Evolutionary conservation across 441 rosid species (phyloP).

Genomic region (Pelargonium cotyledonis): DNA sequence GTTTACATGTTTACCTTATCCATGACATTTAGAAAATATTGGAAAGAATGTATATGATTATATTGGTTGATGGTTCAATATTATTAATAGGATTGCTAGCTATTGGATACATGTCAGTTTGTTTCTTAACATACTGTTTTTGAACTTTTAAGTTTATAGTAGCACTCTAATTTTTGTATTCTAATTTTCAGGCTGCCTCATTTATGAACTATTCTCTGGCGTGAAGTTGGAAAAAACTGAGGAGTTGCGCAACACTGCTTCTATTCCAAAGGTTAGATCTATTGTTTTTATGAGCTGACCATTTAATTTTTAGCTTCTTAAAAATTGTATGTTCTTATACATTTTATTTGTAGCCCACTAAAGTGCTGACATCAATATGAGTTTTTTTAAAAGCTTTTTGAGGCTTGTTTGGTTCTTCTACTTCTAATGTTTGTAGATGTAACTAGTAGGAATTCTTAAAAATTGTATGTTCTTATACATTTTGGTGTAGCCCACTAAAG

Average conservation of each 20-base stretch:
- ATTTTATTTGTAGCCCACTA: slow-evolving; percentile 3
- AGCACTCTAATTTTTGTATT: slow-evolving; percentile 11
- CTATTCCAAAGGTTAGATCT: slow-evolving; percentile 85
- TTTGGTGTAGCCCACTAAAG: slow-evolving; percentile 7
- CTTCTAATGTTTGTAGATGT: no score
- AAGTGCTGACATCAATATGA: slow-evolving; percentile 11
- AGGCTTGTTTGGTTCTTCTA: no score
- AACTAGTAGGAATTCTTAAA: slow-evolving; percentile 1
- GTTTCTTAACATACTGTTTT: neutral
- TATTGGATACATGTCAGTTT: neutral
- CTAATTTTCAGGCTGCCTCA: slow-evolving; percentile 65
- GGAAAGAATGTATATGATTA: neutral
- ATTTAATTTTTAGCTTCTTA: slow-evolving; percentile 3
- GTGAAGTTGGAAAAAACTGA: slow-evolving; percentile 82
- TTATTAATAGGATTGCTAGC: neutral
- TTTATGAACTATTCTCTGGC: slow-evolving; percentile 88
- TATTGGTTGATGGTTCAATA: neutral
- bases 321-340: neutral
- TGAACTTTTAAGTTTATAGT: neutral
- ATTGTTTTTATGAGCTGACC: slow-evolving; percentile 12
- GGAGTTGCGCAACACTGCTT: slow-evolving; percentile 83
- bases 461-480: neutral
- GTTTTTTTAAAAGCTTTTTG: neutral
- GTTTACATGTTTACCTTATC: neutral
- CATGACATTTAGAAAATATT: neutral